Percentiles rank a stretch among this genome's conserved stretches.
phyloP scores from a whole-genome alignment of 148 eudicot genomes.

The Chenopodium quinoa region DNA sequence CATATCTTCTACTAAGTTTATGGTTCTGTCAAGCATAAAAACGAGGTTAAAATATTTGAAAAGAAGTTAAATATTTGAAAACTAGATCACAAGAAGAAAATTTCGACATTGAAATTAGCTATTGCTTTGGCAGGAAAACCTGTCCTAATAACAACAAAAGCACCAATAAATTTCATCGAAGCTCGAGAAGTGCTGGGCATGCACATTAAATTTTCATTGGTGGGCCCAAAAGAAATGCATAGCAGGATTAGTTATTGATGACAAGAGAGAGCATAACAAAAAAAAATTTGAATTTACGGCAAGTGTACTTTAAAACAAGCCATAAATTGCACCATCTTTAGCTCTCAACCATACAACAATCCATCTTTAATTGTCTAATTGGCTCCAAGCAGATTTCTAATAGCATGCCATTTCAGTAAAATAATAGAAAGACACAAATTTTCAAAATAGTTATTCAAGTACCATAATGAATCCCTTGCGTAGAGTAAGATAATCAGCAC shows the following conservation, averaged over 20 bases:
- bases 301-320: background rate
- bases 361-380: background rate
- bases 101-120: background rate
- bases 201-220: no score
- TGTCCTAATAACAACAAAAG: background rate
- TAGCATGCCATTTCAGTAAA: background rate
- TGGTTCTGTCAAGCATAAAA: constrained; percentile 78
- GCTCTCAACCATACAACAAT: background rate
- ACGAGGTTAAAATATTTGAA: background rate
- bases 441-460: constrained; percentile 19
- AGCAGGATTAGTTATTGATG: no score
- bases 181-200: background rate
- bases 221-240: no score
- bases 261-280: no score
- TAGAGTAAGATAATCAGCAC: constrained; percentile 93
- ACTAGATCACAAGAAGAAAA: background rate
- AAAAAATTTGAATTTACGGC: background rate
- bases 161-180: background rate
- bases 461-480: constrained; percentile 97
- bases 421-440: background rate
- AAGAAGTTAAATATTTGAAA: background rate
- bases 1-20: constrained; percentile 83
- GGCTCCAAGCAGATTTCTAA: background rate
- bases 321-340: background rate
- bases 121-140: background rate